Evolutionary conservation across 306 rosid species (phyloP), one percentile per base, ranked within the genome.

Genomic region (Fagus crenata): DNA sequence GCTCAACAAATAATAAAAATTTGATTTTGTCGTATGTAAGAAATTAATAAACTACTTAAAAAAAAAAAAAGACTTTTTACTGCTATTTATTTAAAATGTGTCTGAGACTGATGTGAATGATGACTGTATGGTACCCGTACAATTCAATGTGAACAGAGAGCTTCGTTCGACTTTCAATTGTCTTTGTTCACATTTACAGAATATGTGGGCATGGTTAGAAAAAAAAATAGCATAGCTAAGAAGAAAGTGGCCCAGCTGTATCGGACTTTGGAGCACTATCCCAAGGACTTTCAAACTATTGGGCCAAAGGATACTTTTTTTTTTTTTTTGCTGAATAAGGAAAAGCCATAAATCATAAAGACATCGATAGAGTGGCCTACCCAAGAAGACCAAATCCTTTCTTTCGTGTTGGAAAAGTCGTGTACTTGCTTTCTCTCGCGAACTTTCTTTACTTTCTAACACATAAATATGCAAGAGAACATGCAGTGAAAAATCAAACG

Each of bases 161-260:
- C 28, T 22, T 22, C 28, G 28, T 22, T 22, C 28, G 28, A 51
- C 18, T 43, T 22, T 64, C 33, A 46, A 59, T 42, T 60, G 56
- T 59, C 42, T 46, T 33, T 58, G 53, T n/a, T 46, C 33, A 15
- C 15, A 0, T 31, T 2, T 68, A 42, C 7, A 28, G 11, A 9
- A 49, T 49, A 49, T 12, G 46, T 5, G 42, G 39, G 28, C 49
- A 32, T 64, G 70, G 63, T 69, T 51, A 69, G 51, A 58, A 17
- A 13, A 7, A 7, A 72, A 70, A 59, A 46, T 68, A 32, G 71
- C 74, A 22, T 22, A 22, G 28, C 67, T 37, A 76, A 71, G 69
- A 79, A 72, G 39, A 74, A 78, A 83, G 84, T 80, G 87, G 76
- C 77, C 56, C 59, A 84, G 86, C 78, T 85, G 87, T 81, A 67